These are phyloP conservation scores for Curvularia sp. DNA, from an alignment of 2,329 filamentous ascomycete genomes.

Conservation along the genomic window DNA sequence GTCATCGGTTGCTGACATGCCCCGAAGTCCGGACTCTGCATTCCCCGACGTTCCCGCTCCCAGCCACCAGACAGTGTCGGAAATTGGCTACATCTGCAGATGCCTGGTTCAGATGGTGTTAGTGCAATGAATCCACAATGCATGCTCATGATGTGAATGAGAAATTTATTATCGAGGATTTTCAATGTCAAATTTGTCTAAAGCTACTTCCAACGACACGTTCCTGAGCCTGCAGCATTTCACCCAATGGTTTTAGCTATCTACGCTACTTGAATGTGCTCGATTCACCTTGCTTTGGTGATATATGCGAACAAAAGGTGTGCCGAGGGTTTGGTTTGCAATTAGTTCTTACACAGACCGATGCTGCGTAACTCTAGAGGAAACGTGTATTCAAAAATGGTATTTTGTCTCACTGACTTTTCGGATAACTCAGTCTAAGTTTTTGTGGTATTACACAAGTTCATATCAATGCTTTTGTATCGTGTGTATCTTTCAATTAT, in stretches of 20 bases:
- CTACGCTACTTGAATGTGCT: no score
- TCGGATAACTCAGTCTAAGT: no score
- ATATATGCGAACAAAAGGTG: no score
- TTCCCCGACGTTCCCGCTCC: not conserved
- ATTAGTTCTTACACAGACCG: no score
- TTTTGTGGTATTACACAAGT: no score
- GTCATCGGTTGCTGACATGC: conserved; percentile 29
- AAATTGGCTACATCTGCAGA: not conserved
- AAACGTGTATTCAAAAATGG: no score
- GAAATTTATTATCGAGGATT: no score
- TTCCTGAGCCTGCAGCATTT: not conserved
- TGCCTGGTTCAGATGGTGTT: not conserved
- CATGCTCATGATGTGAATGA: not conserved
- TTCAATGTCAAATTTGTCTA: not conserved
- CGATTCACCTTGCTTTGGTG: no score
- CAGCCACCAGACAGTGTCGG: not conserved
- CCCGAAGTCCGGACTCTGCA: conserved; percentile 12
- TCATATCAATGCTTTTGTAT: not conserved
- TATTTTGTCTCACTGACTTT: no score
- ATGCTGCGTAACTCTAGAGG: no score
- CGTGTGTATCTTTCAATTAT: not conserved
- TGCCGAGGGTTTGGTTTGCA: no score
- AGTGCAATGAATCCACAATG: not conserved
- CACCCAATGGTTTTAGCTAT: no score
- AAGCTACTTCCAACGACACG: not conserved